These are phyloP conservation scores for Macrocybe gigantea DNA, from an alignment of 768 basidiomycete genomes.

Conservation along the genomic window DNA sequence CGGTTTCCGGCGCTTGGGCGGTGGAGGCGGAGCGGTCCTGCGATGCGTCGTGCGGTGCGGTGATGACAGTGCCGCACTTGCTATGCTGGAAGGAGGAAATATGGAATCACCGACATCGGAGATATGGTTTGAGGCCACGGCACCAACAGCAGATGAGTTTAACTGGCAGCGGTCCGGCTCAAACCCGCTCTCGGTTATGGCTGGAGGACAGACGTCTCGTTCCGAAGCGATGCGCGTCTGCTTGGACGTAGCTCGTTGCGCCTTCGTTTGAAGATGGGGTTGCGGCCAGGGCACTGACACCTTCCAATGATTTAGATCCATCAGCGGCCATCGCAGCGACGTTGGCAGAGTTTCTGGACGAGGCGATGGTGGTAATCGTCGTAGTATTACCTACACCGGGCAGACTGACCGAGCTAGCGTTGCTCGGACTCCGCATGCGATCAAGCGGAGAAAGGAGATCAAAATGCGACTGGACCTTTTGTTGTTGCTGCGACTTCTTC, in stretches of 20 bases:
- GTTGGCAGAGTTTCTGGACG: not conserved
- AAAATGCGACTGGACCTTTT: too few species aligned
- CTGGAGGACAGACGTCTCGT: constrained; percentile 4
- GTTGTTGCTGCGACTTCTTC: constrained; percentile 16
- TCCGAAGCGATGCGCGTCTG: constrained; percentile 14
- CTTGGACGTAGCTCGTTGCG: constrained; percentile 17
- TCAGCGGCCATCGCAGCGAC: too few species aligned
- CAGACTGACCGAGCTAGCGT: constrained; percentile 33
- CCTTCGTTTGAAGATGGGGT: constrained; percentile 15
- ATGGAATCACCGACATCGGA: not conserved
- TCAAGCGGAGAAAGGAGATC: constrained; percentile 21
- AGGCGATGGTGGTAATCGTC: not conserved
- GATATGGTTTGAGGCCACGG: not conserved
- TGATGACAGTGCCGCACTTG: constrained; percentile 10
- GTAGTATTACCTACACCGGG: constrained; percentile 12
- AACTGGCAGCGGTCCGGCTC: constrained; percentile 10
- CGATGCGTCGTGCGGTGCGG: constrained; percentile 24
- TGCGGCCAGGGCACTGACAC: not conserved
- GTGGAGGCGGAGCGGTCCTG: constrained; percentile 60
- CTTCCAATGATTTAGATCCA: too few species aligned
- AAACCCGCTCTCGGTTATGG: constrained; percentile 7
- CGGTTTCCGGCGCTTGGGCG: constrained; percentile 62
- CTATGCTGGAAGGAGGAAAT: constrained; percentile 11
- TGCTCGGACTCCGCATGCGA: constrained; percentile 29
- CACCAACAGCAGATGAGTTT: constrained; percentile 5